Conservation (phyloP, 176 grass and related monocot species). For the Triticum urartu region DNA sequence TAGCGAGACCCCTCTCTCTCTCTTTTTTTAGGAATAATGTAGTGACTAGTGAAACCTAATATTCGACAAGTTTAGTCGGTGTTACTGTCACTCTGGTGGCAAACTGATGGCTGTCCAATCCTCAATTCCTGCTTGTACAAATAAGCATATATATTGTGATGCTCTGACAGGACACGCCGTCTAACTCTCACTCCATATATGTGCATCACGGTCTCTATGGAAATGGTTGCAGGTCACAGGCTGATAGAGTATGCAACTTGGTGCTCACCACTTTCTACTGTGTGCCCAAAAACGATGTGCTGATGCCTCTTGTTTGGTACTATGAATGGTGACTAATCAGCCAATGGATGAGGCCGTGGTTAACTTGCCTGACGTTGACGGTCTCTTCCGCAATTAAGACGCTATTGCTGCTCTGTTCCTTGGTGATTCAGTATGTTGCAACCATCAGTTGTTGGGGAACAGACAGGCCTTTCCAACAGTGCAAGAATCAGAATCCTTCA, state of each 20-base stretch:
- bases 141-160: conserved; percentile 22
- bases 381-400: not conserved
- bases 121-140: not conserved
- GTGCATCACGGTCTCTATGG: not conserved
- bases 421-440: conserved; percentile 6
- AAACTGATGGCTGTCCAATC: not conserved
- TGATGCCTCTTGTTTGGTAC: conserved; percentile 17
- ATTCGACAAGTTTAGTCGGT: not conserved
- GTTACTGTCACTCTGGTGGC: not conserved
- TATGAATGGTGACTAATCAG: conserved; percentile 20
- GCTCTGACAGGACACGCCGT: conserved; percentile 23
- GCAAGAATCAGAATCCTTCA: conserved; percentile 2
- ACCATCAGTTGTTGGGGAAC: conserved; percentile 32
- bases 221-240: conserved; percentile 29
- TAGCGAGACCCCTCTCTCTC: too few species aligned
- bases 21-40: too few species aligned
- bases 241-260: not conserved
- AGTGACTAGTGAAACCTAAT: conserved; percentile 27
- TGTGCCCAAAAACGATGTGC: not conserved
- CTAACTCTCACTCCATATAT: conserved; percentile 34
- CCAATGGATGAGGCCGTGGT: not conserved
- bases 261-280: conserved; percentile 9
- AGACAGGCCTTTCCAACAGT: conserved; percentile 23
- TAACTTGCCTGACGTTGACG: not conserved
- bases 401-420: not conserved